Evolutionary conservation across 768 basidiomycete genomes (phyloP).

Genomic region (Xerocomellus chrysenteron): DNA sequence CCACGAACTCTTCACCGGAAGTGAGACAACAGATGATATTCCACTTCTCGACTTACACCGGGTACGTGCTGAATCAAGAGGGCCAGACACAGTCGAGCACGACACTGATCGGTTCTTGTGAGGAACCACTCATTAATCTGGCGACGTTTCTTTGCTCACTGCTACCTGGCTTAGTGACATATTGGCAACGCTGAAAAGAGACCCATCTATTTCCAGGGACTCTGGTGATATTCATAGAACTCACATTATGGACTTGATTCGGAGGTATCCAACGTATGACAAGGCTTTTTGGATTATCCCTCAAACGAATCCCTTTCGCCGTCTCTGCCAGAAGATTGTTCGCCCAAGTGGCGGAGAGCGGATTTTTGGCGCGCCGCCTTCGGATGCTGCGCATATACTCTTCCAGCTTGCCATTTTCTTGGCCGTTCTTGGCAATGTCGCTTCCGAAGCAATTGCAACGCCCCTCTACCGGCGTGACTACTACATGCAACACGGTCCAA

Average conservation of each 20-base stretch:
- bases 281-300: constrained; percentile 87
- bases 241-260: constrained; percentile 83
- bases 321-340: constrained; percentile 78
- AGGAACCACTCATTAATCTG: constrained; percentile 25
- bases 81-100: constrained; percentile 41
- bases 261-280: constrained; percentile 85
- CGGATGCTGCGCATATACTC: constrained; percentile 60
- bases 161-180: constrained; percentile 52
- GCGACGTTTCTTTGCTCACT: constrained; percentile 2
- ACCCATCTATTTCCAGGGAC: constrained; percentile 47
- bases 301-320: constrained; percentile 72
- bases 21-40: constrained; percentile 49
- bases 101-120: constrained; percentile 77
- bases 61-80: constrained; percentile 32
- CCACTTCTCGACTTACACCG: constrained; percentile 56
- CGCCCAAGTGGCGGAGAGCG: constrained; percentile 83
- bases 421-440: constrained; percentile 77
- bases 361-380: constrained; percentile 75
- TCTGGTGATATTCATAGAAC: constrained; percentile 63
- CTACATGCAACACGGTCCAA: constrained; percentile 54
- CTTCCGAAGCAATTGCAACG: constrained; percentile 80
- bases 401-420: constrained; percentile 75
- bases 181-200: constrained; percentile 61
- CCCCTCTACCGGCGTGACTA: constrained; percentile 79
- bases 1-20: constrained; percentile 66